phyloP scores from a whole-genome alignment of 2,329 filamentous ascomycete genomes.

The Rhynchosporium agropyri region DNA sequence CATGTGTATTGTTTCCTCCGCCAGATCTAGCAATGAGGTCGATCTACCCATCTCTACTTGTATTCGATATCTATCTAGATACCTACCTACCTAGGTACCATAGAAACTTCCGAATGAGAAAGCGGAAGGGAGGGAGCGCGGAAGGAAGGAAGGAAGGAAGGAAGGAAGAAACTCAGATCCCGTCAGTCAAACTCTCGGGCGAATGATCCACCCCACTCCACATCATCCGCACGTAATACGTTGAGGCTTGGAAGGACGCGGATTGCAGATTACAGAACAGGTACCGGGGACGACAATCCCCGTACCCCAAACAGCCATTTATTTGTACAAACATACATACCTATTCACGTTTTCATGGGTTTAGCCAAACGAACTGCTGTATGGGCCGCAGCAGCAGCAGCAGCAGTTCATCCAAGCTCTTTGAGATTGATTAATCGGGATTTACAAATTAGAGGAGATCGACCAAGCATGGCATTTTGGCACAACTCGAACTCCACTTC shows the following conservation, averaged over 20 bases:
- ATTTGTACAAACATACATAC: not conserved
- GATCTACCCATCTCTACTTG: not conserved
- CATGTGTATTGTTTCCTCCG: not conserved
- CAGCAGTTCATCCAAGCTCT: not conserved
- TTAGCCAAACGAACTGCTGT: conserved; percentile 7
- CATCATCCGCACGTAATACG: not conserved
- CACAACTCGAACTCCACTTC: not conserved
- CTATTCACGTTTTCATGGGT: not conserved
- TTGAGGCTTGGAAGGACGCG: conserved; percentile 1
- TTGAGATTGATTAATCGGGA: conserved; percentile 3
- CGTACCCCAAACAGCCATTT: not conserved
- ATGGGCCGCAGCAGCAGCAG: not conserved
- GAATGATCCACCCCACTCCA: conserved; percentile 11
- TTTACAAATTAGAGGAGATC: not conserved
- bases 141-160: conserved; percentile 9
- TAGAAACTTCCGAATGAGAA: conserved; percentile 1
- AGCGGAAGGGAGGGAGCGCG: not conserved
- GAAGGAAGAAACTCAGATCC: not conserved
- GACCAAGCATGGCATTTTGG: not conserved
- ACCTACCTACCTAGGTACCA: not conserved
- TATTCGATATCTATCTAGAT: no score
- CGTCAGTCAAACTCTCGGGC: not conserved
- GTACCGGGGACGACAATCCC: not conserved
- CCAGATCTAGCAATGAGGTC: not conserved
- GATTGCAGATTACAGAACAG: not conserved